phyloP scores from a whole-genome alignment of 2,329 filamentous ascomycete species.

The Stagonosporopsis rhizophila region DNA sequence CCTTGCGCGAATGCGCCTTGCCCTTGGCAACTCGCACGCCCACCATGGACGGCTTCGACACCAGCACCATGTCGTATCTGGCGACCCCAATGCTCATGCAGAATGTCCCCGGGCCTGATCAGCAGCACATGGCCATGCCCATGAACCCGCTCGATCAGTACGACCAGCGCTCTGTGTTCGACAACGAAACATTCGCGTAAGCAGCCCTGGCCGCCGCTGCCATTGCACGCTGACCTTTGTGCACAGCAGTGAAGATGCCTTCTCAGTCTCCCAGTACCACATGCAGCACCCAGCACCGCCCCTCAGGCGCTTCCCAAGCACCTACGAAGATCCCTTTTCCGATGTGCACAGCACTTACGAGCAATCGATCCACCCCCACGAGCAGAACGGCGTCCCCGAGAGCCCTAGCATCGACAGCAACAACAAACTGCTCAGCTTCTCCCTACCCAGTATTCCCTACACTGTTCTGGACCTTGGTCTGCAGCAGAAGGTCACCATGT shows the following conservation, averaged over 20 bases:
- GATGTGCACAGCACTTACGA: constrained; percentile 60
- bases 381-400: constrained; percentile 55
- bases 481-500: constrained; percentile 65
- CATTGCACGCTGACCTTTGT: constrained; percentile 36
- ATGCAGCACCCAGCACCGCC: constrained; percentile 48
- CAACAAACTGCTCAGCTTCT: constrained; percentile 63
- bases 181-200: constrained; percentile 67
- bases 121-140: constrained; percentile 49
- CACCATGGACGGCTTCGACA: constrained; percentile 64
- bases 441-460: constrained; percentile 58
- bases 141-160: constrained; percentile 61
- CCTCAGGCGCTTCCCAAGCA: constrained; percentile 59
- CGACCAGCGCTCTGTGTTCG: constrained; percentile 66
- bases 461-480: constrained; percentile 71
- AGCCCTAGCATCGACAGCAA: constrained; percentile 68
- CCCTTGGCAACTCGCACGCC: constrained; percentile 21
- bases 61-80: constrained; percentile 68
- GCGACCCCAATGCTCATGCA: constrained; percentile 64
- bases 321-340: constrained; percentile 60
- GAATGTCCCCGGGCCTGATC: constrained; percentile 55
- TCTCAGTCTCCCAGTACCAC: constrained; percentile 49
- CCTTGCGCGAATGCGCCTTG: constrained; percentile 42
- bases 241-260: constrained; percentile 60
- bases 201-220: neutral
- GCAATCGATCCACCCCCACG: constrained; percentile 52